Evolutionary conservation across 352 stramenopile species (phyloP).

Genomic region (Globisporangium orthogonon): DNA sequence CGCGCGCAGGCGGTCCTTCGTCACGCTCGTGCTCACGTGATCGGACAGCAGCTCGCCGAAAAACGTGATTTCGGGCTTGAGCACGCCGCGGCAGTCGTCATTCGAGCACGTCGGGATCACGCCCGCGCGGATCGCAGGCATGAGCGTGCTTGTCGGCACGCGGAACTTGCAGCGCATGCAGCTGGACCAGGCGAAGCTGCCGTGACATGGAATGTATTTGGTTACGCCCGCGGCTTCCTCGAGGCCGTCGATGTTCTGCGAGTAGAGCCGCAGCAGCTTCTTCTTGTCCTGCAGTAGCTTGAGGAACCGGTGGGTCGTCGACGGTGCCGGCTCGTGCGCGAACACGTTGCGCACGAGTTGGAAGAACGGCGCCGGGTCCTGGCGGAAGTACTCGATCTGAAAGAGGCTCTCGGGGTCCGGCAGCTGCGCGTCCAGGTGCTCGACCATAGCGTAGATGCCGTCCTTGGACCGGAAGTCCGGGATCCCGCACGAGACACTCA

Average conservation of each 20-base stretch:
- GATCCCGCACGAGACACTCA: slow-evolving; percentile 96
- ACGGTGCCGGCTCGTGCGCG: slow-evolving; percentile 73
- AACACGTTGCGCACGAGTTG: slow-evolving; percentile 88
- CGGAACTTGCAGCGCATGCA: slow-evolving; percentile 87
- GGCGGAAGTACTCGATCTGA: slow-evolving; percentile 95
- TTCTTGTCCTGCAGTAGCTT: slow-evolving; percentile 87
- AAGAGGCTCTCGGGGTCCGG: slow-evolving; percentile 97
- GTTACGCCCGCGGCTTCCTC: slow-evolving; percentile 89
- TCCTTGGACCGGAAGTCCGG: slow-evolving; percentile 96
- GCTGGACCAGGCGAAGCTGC: slow-evolving; percentile 84
- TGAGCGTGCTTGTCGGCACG: slow-evolving; percentile 39
- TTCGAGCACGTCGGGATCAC: slow-evolving; percentile 64
- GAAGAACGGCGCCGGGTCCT: slow-evolving; percentile 96
- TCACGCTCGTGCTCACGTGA: slow-evolving; percentile 79
- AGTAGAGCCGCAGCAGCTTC: slow-evolving; percentile 92
- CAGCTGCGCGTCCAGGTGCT: slow-evolving; percentile 81
- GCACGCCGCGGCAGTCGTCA: slow-evolving; percentile 83
- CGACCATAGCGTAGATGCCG: slow-evolving; percentile 81
- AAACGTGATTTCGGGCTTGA: slow-evolving; percentile 98
- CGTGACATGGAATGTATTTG: slow-evolving; percentile 93
- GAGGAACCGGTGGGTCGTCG: slow-evolving; percentile 94
- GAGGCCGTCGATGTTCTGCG: slow-evolving; percentile 98
- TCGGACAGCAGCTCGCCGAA: slow-evolving; percentile 93
- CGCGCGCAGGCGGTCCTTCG: slow-evolving; percentile 64
- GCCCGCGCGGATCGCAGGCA: slow-evolving; percentile 71